These are phyloP conservation scores for Trifolium repens DNA, from an alignment of 306 rosid genomes.

Conservation along the genomic window DNA sequence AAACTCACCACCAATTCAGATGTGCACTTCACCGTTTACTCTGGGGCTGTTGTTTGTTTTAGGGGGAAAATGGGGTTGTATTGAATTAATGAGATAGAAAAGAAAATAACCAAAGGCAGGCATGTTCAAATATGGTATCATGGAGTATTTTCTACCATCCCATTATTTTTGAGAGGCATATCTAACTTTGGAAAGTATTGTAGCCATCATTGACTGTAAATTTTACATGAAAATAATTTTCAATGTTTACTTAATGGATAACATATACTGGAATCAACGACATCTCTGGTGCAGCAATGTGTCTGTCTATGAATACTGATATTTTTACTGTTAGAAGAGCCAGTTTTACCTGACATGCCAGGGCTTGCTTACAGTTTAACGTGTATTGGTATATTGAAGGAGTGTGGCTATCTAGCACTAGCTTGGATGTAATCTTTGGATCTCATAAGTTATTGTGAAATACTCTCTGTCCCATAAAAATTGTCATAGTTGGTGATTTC, in stretches of 20 bases:
- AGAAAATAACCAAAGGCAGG: neutral
- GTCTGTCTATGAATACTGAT: slow-evolving; percentile 25
- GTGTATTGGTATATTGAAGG: neutral
- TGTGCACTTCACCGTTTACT: neutral
- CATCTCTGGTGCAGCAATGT: neutral
- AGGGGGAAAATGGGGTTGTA: slow-evolving; percentile 1
- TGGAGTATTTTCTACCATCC: neutral
- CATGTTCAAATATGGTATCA: slow-evolving; percentile 2
- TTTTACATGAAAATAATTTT: neutral
- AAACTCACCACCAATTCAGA: neutral
- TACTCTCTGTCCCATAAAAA: neutral
- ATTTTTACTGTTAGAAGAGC: slow-evolving; percentile 21
- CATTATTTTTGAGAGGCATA: neutral
- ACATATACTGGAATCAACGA: neutral
- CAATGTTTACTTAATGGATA: neutral
- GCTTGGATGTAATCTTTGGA: slow-evolving; percentile 7
- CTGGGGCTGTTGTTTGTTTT: slow-evolving; percentile 3
- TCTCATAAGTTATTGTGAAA: slow-evolving; percentile 7
- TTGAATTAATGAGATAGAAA: neutral
- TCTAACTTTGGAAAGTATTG: neutral
- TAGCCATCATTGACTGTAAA: neutral
- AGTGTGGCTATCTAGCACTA: slow-evolving; percentile 2
- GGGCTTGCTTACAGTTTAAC: slow-evolving; percentile 18
- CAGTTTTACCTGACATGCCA: slow-evolving; percentile 13
- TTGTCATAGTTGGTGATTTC: too few relatives aligned